Evolutionary conservation across 2,329 filamentous ascomycete genomes (phyloP), one percentile per base, ranked within the genome.

Genomic region (Aspergillus sojae): DNA sequence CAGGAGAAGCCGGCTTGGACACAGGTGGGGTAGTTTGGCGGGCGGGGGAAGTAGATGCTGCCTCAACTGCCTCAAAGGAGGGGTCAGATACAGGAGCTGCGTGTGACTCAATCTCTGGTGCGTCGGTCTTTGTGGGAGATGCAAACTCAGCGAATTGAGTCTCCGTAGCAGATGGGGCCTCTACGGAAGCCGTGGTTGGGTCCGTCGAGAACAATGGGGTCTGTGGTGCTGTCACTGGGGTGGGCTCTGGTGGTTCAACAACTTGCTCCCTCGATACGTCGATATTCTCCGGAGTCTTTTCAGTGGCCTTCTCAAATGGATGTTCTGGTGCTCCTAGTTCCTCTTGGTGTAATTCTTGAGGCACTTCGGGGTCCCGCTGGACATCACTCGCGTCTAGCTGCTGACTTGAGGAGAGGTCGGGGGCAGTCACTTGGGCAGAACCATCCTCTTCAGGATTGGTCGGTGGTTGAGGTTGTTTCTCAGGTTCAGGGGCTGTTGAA

Each of bases 121-220:
- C 63, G 16, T 60, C 67, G 10, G 62, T 54, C 62, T 70, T 67
- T 28, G 66, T 55, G 59, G 63, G 68, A 58, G 70, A 64, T 57
- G 71, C 58, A 62, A 66, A 72, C 64, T 71, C 66, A 62, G 72
- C 67, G 63, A 69, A 74, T 58, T 70, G 71, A 57, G 70, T 67
- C 52, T 77, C 74, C 5, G 71, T 72, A 41, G 69, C 62, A 30
- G 71, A 75, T 34, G 74, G 76, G 19, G 61, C 57, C 43, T 65
- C 66, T 30, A 55, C 48, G 41, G 61, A 59, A 32, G 41, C 43
- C 19, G 54, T 50, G 12, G 58, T 55, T 45, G 58, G 43, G 34
- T 66, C 65, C 34, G 69, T 68, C 41, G 71, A 70, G 54, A 69
- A 70, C 39, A 69, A 57, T 30, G 65, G 65, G 50, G 68, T 67